Conservation (phyloP, 2,329 filamentous ascomycete genomes). For the Didymella exigua region DNA sequence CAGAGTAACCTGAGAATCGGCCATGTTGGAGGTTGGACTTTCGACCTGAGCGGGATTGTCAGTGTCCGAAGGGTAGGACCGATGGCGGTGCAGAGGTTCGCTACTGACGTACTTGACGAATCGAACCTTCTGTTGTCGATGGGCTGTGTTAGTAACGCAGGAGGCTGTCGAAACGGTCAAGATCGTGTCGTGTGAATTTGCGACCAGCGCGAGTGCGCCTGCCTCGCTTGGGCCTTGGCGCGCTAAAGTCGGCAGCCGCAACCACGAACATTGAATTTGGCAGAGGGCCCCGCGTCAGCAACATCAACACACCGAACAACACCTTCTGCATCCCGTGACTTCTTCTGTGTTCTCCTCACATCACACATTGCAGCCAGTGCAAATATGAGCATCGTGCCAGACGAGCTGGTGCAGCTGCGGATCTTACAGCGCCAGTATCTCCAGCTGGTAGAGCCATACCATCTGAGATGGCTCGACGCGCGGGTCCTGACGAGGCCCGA, state of each 20-base stretch:
- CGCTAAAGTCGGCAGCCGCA: conserved; percentile 5
- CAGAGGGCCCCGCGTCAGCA: neutral
- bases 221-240: conserved; percentile 16
- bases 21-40: conserved; percentile 68
- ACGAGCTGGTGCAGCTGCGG: conserved; percentile 22
- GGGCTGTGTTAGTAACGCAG: conserved; percentile 32
- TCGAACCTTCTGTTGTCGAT: conserved; percentile 43
- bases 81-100: conserved; percentile 15
- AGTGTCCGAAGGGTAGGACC: conserved; percentile 16
- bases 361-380: neutral
- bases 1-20: conserved; percentile 68
- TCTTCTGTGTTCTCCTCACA: neutral
- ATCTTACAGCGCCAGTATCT: conserved; percentile 76
- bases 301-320: conserved; percentile 3
- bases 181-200: conserved; percentile 1
- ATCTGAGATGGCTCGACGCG: conserved; percentile 67
- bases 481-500: conserved; percentile 62
- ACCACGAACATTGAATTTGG: conserved; percentile 2
- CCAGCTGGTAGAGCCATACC: conserved; percentile 69
- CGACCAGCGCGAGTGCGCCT: conserved; percentile 11
- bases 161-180: conserved; percentile 15
- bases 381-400: conserved; percentile 25
- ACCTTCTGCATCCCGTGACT: neutral
- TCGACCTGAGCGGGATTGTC: conserved; percentile 37
- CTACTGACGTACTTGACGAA: conserved; percentile 40